Conservation (phyloP, 2,329 filamentous ascomycete species). For the Talaromyces sp. region DNA sequence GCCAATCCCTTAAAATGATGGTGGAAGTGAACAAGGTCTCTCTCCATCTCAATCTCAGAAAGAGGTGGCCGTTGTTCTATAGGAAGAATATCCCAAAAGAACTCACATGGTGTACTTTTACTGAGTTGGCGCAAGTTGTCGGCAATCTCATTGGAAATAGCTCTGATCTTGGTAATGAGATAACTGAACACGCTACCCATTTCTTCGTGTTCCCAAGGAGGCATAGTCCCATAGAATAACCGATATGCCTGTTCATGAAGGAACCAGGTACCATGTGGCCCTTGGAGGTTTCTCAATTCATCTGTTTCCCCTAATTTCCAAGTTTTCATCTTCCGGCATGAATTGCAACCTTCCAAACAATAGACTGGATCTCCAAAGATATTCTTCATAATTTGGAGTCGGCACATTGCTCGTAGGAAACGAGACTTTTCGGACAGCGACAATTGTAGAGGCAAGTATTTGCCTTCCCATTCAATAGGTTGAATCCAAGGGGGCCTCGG, state of each 20-base stretch:
- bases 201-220: conserved; percentile 2
- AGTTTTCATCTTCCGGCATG: not conserved
- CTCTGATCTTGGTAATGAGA: not conserved
- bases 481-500: not conserved
- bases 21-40: not conserved
- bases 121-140: not conserved
- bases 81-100: not conserved
- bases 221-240: not conserved
- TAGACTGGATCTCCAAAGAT: not conserved
- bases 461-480: not conserved
- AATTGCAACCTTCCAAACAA: not conserved
- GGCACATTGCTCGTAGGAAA: conserved; percentile 1
- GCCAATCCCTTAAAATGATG: not conserved
- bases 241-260: not conserved
- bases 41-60: not conserved
- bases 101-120: not conserved
- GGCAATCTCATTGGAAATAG: not conserved
- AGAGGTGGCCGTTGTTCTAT: not conserved
- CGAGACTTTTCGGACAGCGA: not conserved
- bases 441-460: not conserved
- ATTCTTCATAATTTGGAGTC: conserved; percentile 5
- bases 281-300: not conserved
- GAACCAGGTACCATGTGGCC: not conserved
- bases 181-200: conserved; percentile 1
- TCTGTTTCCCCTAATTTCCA: not conserved